Evolutionary conservation across 2,329 filamentous ascomycete genomes (phyloP), one percentile per base, ranked within the genome.

Genomic region (Diaporthe sp.): DNA sequence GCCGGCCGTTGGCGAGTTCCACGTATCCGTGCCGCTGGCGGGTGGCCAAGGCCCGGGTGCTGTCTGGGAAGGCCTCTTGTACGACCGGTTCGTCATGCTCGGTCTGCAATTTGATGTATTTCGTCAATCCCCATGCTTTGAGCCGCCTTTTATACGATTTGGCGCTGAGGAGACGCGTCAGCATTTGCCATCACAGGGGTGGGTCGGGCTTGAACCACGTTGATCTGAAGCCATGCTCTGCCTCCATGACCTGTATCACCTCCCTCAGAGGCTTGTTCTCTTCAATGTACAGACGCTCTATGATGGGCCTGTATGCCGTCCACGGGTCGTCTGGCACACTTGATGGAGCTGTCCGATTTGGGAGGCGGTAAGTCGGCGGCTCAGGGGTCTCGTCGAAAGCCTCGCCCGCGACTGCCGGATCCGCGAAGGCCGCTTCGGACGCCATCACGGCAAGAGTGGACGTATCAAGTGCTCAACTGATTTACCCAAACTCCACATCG

Each of bases 71-170:
- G 2, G n/a, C 37, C 58, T 42, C 58, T 19, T 25, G 22, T 2
- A 61, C 4, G 22, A n/a, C 58, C 37, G 13, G 13, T n/a, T 42
- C 37, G 37, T 28, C 58, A n/a, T 25, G 22, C 4, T 28, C 37
- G 37, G 37, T 13, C 15, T 28, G n/a, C n/a, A 61, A 7, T 10
- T 61, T 61, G n/a, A 61, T 61, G n/a, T 61, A 61, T n/a, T 61
- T 61, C 44, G 58, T 61, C 37, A 61, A 25, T 1, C 58, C 58
- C 58, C 58, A 61, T 9, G 37, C 37, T 37, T 61, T 61, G 37
- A 61, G 58, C 22, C 58, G 58, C 22, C 37, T n/a, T 42, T 61
- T 61, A 34, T 61, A 61, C 17, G 58, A 61, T 39, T 61, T 61
- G 12, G 58, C 58, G 37, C 58, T 61, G 58, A 39, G 58, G 37